phyloP scores from a whole-genome alignment of 1,284 basidiomycete species.

The Gymnopus androsaceus region DNA sequence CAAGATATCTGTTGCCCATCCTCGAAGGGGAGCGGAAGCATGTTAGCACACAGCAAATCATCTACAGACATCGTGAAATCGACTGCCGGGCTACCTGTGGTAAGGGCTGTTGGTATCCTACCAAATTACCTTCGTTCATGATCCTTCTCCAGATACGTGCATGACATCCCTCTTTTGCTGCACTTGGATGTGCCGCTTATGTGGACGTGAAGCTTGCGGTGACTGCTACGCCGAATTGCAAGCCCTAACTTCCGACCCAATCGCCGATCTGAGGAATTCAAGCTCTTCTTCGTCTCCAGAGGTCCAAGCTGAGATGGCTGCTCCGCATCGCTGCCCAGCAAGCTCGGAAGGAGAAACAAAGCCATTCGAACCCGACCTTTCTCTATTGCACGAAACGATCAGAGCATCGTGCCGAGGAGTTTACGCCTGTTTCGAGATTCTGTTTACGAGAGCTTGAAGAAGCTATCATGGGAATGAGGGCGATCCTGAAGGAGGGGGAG shows the following conservation, averaged over 20 bases:
- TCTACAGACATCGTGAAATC: constrained; percentile 73
- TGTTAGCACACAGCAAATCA: constrained; percentile 58
- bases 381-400: constrained; percentile 67
- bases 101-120: too few species aligned
- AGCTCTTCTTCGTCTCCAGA: neutral
- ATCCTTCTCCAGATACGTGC: constrained; percentile 71
- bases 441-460: constrained; percentile 62
- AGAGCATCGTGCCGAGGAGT: constrained; percentile 67
- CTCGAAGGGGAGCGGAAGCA: constrained; percentile 73
- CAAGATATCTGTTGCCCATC: constrained; percentile 67
- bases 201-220: constrained; percentile 87
- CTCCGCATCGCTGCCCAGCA: constrained; percentile 44
- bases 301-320: neutral
- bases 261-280: neutral
- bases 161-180: constrained; percentile 89
- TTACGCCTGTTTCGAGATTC: constrained; percentile 82
- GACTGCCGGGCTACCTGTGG: constrained; percentile 84
- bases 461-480: constrained; percentile 69
- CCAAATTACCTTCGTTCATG: neutral
- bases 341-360: constrained; percentile 58
- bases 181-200: constrained; percentile 87
- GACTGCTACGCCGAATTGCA: constrained; percentile 78
- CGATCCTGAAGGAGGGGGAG: constrained; percentile 41
- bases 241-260: constrained; percentile 52
- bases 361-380: constrained; percentile 72